phyloP scores from a whole-genome alignment of 2,329 filamentous ascomycete genomes.

The Ophiostoma novo-ulmi region DNA sequence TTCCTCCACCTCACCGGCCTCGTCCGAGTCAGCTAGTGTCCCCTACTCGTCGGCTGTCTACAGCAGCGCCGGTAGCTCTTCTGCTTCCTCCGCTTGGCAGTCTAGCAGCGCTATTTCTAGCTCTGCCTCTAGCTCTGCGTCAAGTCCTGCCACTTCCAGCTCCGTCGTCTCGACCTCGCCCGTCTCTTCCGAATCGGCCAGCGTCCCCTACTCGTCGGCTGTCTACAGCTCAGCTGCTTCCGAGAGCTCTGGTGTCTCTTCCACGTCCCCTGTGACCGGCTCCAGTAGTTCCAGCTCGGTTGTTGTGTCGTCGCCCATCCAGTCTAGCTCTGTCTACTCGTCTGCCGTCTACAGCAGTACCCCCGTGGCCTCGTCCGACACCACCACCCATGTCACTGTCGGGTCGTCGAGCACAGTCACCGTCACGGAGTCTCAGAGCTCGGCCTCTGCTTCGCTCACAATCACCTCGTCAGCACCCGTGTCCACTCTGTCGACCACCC shows the following conservation, averaged over 20 bases:
- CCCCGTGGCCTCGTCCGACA: not conserved
- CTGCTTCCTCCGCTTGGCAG: too few species aligned
- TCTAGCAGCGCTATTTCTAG: not conserved
- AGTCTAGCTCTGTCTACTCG: not conserved
- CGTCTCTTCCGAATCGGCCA: not conserved
- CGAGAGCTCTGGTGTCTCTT: not conserved
- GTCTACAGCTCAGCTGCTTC: conserved; percentile 8
- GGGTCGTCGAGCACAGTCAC: not conserved
- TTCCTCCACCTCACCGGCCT: not conserved
- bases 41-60: conserved; percentile 14
- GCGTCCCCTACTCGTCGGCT: not conserved
- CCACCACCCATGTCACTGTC: not conserved
- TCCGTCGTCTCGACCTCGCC: not conserved
- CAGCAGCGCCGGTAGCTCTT: not conserved
- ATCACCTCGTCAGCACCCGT: not conserved
- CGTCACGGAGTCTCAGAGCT: not conserved
- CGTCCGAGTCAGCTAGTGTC: not conserved
- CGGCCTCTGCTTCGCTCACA: not conserved
- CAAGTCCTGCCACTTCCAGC: not conserved
- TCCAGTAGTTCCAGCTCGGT: not conserved
- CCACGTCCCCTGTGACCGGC: conserved; percentile 7
- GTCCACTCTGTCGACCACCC: not conserved
- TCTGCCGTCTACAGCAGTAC: conserved; percentile 12
- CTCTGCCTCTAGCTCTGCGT: not conserved
- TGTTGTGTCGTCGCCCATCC: not conserved